Evolutionary conservation across 2,329 filamentous ascomycete genomes (phyloP).

Genomic region (Claviceps sp.): DNA sequence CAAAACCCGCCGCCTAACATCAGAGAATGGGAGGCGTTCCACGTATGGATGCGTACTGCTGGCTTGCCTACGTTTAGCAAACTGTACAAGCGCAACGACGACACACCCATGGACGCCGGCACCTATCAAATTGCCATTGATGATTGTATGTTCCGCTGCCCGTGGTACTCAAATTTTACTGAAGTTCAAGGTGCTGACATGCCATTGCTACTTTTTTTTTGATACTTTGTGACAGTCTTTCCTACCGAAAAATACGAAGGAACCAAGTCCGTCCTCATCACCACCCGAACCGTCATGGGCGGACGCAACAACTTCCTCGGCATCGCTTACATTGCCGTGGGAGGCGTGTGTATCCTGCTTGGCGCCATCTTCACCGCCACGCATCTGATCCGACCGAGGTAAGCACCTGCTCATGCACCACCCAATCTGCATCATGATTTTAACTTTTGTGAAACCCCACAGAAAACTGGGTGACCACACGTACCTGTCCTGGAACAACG

Average conservation of each 20-base stretch:
- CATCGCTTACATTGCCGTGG: slow-evolving; percentile 90
- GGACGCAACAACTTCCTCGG: slow-evolving; percentile 92
- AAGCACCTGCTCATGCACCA: not conserved
- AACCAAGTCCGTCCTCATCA: slow-evolving; percentile 80
- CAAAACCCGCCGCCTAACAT: slow-evolving; percentile 57
- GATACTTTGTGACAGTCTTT: slow-evolving; percentile 49
- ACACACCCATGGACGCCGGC: slow-evolving; percentile 50
- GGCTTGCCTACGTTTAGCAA: slow-evolving; percentile 93
- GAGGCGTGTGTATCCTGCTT: slow-evolving; percentile 80
- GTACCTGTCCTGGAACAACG: slow-evolving; percentile 87
- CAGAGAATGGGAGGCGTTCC: slow-evolving; percentile 67
- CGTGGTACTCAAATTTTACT: too few species aligned
- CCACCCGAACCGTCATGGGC: slow-evolving; percentile 83
- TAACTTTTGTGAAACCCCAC: not conserved
- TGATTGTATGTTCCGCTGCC: slow-evolving; percentile 48
- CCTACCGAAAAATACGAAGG: slow-evolving; percentile 66
- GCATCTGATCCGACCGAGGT: slow-evolving; percentile 79
- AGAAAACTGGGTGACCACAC: slow-evolving; percentile 97
- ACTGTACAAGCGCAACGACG: slow-evolving; percentile 72
- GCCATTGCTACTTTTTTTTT: not conserved
- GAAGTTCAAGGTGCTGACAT: not conserved
- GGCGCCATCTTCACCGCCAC: slow-evolving; percentile 80
- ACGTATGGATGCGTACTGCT: slow-evolving; percentile 98
- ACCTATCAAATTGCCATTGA: slow-evolving; percentile 65
- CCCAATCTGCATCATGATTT: not conserved